Evolutionary conservation across 2,329 filamentous ascomycete genomes (phyloP).

Genomic region (Rutstroemia sp.): DNA sequence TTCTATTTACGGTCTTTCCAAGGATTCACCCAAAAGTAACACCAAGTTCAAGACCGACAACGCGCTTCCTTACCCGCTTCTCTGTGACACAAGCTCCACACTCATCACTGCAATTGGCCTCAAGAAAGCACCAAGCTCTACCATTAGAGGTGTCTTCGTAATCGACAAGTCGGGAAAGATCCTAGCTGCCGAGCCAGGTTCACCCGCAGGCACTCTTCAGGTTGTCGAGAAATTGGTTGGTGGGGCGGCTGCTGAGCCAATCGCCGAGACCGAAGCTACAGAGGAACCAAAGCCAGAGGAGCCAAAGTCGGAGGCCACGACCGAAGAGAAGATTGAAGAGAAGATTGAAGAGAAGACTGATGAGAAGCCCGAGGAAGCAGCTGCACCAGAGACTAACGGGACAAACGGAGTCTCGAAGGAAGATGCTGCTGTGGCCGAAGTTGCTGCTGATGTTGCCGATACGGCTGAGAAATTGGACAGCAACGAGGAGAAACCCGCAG

Average conservation of each 20-base stretch:
- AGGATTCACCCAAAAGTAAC: constrained; percentile 85
- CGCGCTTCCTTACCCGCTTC: constrained; percentile 76
- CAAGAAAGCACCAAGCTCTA: constrained; percentile 76
- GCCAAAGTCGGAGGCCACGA: neutral
- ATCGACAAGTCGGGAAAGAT: constrained; percentile 78
- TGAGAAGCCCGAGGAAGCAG: neutral
- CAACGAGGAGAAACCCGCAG: constrained; percentile 17
- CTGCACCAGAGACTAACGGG: constrained; percentile 9
- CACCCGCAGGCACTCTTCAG: constrained; percentile 70
- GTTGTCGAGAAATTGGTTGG: constrained; percentile 66
- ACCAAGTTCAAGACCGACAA: constrained; percentile 89
- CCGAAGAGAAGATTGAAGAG: neutral
- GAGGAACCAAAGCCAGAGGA: neutral
- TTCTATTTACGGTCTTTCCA: constrained; percentile 82
- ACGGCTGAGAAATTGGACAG: constrained; percentile 32
- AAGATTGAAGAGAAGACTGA: neutral
- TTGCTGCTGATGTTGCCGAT: constrained; percentile 37
- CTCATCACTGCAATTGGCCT: constrained; percentile 85
- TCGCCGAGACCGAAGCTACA: neutral
- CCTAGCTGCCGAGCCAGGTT: constrained; percentile 64
- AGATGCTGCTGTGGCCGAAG: constrained; percentile 22
- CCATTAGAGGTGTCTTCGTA: constrained; percentile 80
- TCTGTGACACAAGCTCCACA: constrained; percentile 70
- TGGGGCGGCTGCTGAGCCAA: constrained; percentile 21
- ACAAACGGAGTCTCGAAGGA: constrained; percentile 21